phyloP scores from a whole-genome alignment of 495 filamentous ascomycete genomes.

The Achaetomiella virescens region DNA sequence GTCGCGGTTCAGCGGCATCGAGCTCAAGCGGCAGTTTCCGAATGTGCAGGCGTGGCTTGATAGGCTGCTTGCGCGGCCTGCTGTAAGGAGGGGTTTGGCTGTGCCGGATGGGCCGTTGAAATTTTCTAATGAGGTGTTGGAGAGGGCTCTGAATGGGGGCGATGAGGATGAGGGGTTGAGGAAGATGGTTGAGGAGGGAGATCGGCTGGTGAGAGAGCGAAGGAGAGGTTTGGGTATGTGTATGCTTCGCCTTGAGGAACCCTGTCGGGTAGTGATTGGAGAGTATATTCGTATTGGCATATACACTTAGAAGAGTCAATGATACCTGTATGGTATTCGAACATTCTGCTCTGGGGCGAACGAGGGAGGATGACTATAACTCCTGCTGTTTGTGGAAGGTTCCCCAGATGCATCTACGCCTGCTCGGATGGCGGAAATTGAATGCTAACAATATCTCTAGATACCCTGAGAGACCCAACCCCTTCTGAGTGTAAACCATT shows the following conservation, averaged over 20 bases:
- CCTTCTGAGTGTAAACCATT: too few relatives aligned
- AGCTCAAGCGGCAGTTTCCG: conserved; percentile 62
- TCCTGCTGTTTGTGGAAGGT: too few relatives aligned
- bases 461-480: too few relatives aligned
- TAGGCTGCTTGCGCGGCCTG: conserved; percentile 53
- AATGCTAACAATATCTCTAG: too few relatives aligned
- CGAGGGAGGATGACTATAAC: too few relatives aligned
- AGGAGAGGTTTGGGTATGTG: conserved; percentile 37
- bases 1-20: conserved; percentile 30
- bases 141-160: conserved; percentile 1
- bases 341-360: too few relatives aligned
- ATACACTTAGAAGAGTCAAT: too few relatives aligned
- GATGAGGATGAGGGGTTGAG: conserved; percentile 19
- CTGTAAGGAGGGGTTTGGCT: conserved; percentile 61
- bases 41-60: conserved; percentile 56
- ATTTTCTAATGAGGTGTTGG: conserved; percentile 5
- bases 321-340: too few relatives aligned
- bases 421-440: too few relatives aligned
- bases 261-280: too few relatives aligned
- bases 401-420: too few relatives aligned
- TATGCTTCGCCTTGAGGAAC: conserved; percentile 28
- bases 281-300: too few relatives aligned
- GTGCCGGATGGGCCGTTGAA: conserved; percentile 43
- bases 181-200: conserved; percentile 19
- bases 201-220: conserved; percentile 20